Percentiles rank a stretch among this genome's conserved stretches.
These are phyloP conservation scores for Salvia hispanica DNA, from an alignment of 257 asterid species.

Conservation along the genomic window DNA sequence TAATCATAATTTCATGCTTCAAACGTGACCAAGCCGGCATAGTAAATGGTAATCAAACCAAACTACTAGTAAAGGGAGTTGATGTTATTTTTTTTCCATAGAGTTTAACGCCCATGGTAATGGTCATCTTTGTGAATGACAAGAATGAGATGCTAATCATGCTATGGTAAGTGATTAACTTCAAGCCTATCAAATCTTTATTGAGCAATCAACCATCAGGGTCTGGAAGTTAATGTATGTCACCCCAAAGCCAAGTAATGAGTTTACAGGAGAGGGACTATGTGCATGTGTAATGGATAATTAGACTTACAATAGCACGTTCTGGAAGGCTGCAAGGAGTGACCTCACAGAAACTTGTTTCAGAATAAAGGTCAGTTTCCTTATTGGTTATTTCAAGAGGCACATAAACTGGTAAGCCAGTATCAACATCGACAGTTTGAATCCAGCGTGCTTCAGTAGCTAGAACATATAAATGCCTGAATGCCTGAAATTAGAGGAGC, in stretches of 20 bases:
- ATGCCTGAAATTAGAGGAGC: constrained; percentile 59
- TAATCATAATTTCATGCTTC: constrained; percentile 26
- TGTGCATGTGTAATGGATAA: constrained; percentile 19
- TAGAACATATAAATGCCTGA: constrained; percentile 96
- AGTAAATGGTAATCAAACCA: constrained; percentile 19
- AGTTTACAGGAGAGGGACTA: constrained; percentile 17
- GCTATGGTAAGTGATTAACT: constrained; percentile 4
- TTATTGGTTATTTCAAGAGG: constrained; percentile 84
- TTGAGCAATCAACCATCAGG: constrained; percentile 4
- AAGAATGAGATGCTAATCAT: neutral
- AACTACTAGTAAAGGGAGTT: constrained; percentile 14
- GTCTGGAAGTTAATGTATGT: constrained; percentile 13
- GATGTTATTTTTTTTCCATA: constrained; percentile 6
- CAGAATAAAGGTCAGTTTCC: constrained; percentile 79
- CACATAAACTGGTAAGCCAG: constrained; percentile 88
- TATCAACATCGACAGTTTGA: constrained; percentile 96
- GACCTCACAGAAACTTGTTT: constrained; percentile 92
- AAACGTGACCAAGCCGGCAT: constrained; percentile 12
- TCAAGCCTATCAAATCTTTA: constrained; percentile 16
- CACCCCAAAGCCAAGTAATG: constrained; percentile 9
- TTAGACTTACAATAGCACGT: constrained; percentile 77
- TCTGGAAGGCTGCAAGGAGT: constrained; percentile 98
- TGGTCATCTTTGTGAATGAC: constrained; percentile 17
- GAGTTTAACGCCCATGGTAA: constrained; percentile 15
- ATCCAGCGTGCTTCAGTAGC: constrained; percentile 99